A percentile compares a stretch with the other conserved stretches of the same genome.
These are phyloP conservation scores for Fusarium denticulatum DNA, from an alignment of 2,329 filamentous ascomycete species.

Conservation along the genomic window DNA sequence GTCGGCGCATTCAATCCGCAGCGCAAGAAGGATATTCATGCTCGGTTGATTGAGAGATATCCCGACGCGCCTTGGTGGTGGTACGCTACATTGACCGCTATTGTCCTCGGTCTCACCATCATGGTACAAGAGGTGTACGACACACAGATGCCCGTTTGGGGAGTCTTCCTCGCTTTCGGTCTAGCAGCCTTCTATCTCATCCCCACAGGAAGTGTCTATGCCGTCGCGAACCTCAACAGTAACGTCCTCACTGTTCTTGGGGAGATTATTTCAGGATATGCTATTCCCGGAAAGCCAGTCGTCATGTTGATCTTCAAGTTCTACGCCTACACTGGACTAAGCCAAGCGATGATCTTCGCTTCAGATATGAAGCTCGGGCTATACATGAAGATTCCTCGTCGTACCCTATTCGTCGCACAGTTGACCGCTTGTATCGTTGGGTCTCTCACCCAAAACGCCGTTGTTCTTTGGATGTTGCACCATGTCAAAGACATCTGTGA, in stretches of 20 bases:
- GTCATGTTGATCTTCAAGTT: conserved; percentile 6
- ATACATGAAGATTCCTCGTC: conserved; percentile 4
- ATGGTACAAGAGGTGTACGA: not conserved
- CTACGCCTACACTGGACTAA: not conserved
- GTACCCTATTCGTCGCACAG: not conserved
- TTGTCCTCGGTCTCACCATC: not conserved
- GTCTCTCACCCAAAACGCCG: not conserved
- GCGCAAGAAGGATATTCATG: not conserved
- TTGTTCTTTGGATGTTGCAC: not conserved
- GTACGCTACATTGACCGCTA: not conserved
- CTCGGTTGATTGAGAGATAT: not conserved
- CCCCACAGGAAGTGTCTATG: not conserved
- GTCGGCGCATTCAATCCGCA: not conserved
- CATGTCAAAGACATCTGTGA: not conserved
- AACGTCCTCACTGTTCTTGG: not conserved
- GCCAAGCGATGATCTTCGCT: not conserved
- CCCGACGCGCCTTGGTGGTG: not conserved
- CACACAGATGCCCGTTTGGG: conserved; percentile 1
- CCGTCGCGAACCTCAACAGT: not conserved
- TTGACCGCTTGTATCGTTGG: not conserved
- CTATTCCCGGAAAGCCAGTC: not conserved
- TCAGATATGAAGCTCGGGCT: not conserved
- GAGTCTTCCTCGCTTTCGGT: not conserved
- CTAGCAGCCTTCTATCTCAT: not conserved
- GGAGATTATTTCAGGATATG: not conserved